Evolutionary conservation across 352 stramenopile genomes (phyloP).

Genomic region (Phytopythium vexans): DNA sequence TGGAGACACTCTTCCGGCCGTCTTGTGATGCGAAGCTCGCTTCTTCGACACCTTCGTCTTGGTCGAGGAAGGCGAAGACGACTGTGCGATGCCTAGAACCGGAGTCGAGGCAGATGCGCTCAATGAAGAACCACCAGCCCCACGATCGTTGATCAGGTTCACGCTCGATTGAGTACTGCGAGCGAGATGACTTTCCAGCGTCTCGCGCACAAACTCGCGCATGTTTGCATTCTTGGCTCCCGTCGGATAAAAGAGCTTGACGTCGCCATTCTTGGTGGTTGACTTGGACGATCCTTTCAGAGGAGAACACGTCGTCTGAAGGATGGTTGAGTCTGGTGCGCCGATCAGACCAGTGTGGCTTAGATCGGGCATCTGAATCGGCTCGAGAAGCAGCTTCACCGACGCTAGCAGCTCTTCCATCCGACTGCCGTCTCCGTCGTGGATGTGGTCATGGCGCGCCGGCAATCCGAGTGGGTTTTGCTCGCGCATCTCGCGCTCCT

Average conservation of each 20-base stretch:
- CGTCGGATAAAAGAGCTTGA: constrained; percentile 68
- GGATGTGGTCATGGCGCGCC: not conserved
- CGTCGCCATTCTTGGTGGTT: constrained; percentile 20
- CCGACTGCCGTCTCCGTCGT: constrained; percentile 10
- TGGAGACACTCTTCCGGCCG: not conserved
- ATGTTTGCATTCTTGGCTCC: constrained; percentile 74
- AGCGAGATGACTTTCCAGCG: constrained; percentile 35
- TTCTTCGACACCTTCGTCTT: constrained; percentile 16
- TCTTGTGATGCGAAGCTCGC: constrained; percentile 5
- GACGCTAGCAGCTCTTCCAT: constrained; percentile 37
- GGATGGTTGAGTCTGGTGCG: not conserved
- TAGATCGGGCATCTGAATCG: constrained; percentile 56
- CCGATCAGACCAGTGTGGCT: constrained; percentile 47
- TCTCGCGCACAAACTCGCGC: constrained; percentile 66
- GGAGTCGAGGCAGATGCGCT: constrained; percentile 17
- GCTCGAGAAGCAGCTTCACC: constrained; percentile 53
- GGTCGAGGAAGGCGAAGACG: constrained; percentile 8
- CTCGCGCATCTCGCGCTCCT: constrained; percentile 12
- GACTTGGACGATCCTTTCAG: constrained; percentile 2
- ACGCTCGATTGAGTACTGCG: constrained; percentile 1
- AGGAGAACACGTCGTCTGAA: no score
- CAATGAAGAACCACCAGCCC: constrained; percentile 3
- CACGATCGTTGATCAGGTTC: not conserved
- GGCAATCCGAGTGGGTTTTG: constrained; percentile 2
- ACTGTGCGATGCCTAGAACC: constrained; percentile 8